Conservation (phyloP, 2,329 filamentous ascomycete genomes). For the Cylindrodendrum hubeiense region DNA sequence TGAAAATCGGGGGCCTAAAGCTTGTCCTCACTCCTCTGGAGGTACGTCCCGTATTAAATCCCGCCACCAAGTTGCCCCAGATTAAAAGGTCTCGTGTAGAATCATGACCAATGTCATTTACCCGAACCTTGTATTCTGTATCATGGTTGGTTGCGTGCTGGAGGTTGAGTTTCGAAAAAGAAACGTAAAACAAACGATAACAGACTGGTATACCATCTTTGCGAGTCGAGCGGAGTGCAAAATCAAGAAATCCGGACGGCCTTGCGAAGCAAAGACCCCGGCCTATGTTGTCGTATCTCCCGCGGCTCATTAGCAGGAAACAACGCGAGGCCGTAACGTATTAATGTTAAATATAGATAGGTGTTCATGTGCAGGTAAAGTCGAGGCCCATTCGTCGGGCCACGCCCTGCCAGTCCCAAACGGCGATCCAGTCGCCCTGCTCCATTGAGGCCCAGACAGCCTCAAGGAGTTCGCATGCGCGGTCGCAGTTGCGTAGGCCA, state of each 20-base stretch:
- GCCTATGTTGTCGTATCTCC: constrained; percentile 1
- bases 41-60: constrained; percentile 12
- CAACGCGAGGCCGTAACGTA: constrained; percentile 21
- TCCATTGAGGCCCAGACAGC: constrained; percentile 72
- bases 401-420: constrained; percentile 75
- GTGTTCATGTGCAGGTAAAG: constrained; percentile 64
- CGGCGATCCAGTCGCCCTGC: constrained; percentile 66
- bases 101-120: constrained; percentile 8
- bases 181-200: constrained; percentile 19
- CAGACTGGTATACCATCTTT: constrained; percentile 31
- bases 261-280: constrained; percentile 1
- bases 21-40: not conserved
- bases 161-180: constrained; percentile 1
- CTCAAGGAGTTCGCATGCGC: constrained; percentile 65
- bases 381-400: constrained; percentile 66
- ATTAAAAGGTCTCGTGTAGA: not conserved
- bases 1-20: not conserved
- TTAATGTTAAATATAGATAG: constrained; percentile 29
- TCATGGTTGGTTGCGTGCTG: constrained; percentile 4
- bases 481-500: constrained; percentile 69
- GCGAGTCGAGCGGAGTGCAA: constrained; percentile 1
- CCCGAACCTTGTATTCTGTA: constrained; percentile 9
- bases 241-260: constrained; percentile 20
- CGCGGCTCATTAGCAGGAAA: constrained; percentile 14
- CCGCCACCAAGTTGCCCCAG: not conserved